phyloP scores from a whole-genome alignment of 192 early-diverging fungal genomes.

The Gamsiella multidivaricata region DNA sequence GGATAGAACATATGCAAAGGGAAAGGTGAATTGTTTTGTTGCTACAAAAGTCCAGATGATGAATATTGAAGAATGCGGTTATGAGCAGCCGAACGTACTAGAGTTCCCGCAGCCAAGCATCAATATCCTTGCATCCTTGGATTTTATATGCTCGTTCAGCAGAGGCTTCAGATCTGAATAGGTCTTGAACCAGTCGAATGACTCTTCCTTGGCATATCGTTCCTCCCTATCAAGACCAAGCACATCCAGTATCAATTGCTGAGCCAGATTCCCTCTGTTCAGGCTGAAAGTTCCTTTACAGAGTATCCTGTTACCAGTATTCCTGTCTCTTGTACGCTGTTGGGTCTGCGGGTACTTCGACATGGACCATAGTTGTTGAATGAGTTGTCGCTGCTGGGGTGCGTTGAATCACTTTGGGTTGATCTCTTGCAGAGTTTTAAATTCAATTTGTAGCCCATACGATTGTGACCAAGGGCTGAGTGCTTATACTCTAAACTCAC shows the following conservation, averaged over 20 bases:
- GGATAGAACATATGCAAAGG: no score
- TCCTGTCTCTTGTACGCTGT: slow-evolving; percentile 77
- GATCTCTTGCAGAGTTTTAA: no score
- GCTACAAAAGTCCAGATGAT: no score
- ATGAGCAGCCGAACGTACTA: slow-evolving; percentile 49
- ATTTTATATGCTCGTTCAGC: slow-evolving; percentile 62
- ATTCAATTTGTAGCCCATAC: not conserved
- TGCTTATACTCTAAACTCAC: not conserved
- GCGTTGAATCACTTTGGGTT: no score
- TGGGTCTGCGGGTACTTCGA: slow-evolving; percentile 70
- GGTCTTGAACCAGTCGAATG: slow-evolving; percentile 93
- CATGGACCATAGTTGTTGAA: slow-evolving; percentile 35
- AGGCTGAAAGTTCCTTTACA: not conserved
- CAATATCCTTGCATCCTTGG: slow-evolving; percentile 71
- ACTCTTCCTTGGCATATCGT: slow-evolving; percentile 57
- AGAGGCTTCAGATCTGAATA: slow-evolving; percentile 77
- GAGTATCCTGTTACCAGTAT: slow-evolving; percentile 76
- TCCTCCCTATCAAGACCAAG: slow-evolving; percentile 22
- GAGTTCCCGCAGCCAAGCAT: slow-evolving; percentile 93
- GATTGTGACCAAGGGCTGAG: no score
- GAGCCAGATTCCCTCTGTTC: no score
- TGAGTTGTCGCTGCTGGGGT: slow-evolving; percentile 1
- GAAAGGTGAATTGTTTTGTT: no score
- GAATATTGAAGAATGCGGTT: no score
- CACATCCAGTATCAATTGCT: no score